These are phyloP conservation scores for Candolleomyces efflorescens DNA, from an alignment of 768 basidiomycete species.

Conservation along the genomic window DNA sequence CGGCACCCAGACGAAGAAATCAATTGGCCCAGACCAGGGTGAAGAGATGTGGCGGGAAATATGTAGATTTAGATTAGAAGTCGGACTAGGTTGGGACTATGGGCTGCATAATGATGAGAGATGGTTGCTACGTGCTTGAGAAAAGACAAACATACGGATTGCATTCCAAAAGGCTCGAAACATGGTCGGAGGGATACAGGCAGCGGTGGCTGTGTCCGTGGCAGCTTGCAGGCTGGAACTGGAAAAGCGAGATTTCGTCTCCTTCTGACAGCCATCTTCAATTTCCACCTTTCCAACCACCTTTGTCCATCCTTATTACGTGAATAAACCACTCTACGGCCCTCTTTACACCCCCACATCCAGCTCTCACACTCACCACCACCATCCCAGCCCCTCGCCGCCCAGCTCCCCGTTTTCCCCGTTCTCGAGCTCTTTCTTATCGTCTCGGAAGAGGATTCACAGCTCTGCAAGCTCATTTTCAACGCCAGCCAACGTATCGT, in stretches of 20 bases:
- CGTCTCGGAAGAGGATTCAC: background rate
- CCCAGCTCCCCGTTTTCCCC: no score
- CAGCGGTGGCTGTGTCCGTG: constrained; percentile 19
- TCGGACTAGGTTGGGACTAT: no score
- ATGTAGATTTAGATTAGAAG: no score
- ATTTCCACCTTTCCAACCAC: no score
- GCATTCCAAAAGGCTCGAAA: background rate
- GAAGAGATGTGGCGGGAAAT: constrained; percentile 9
- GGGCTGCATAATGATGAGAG: constrained; percentile 5
- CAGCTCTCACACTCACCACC: no score
- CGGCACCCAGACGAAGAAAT: constrained; percentile 51
- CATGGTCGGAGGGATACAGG: background rate
- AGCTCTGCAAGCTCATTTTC: background rate
- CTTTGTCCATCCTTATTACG: no score
- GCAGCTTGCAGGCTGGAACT: background rate
- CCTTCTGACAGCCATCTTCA: background rate
- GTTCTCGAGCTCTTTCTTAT: background rate
- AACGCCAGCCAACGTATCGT: background rate
- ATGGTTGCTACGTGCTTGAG: constrained; percentile 13
- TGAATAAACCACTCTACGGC: no score
- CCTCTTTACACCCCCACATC: no score
- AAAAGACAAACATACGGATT: constrained; percentile 14
- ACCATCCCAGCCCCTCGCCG: no score
- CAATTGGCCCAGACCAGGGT: constrained; percentile 72
- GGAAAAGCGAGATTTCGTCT: background rate